phyloP scores from a whole-genome alignment of 2,329 filamentous ascomycete genomes.

The Akanthomyces lecanii region DNA sequence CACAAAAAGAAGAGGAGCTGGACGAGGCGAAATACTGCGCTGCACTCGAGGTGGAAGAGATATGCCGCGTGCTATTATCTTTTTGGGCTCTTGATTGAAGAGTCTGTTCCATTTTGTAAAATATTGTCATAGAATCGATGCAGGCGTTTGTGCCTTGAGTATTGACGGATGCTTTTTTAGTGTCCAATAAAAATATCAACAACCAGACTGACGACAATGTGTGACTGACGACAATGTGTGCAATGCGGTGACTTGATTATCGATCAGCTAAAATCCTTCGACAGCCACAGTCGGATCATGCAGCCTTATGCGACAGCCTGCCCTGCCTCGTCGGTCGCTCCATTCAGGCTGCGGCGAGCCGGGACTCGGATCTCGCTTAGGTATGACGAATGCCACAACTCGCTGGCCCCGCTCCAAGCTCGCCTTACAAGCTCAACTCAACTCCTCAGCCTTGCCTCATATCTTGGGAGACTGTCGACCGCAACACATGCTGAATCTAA shows the following conservation, averaged over 20 bases:
- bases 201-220: neutral
- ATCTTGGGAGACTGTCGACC: too few species aligned
- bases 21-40: neutral
- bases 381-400: neutral
- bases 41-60: slow-evolving; percentile 6
- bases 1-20: neutral
- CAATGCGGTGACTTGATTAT: neutral
- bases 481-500: neutral
- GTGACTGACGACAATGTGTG: neutral
- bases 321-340: neutral
- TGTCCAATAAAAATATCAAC: neutral
- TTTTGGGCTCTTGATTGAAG: neutral
- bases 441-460: too few species aligned
- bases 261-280: neutral
- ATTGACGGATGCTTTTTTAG: neutral
- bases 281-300: neutral
- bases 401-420: neutral
- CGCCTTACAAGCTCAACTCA: neutral
- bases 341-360: neutral
- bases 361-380: neutral
- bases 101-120: slow-evolving; percentile 10
- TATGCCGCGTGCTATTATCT: neutral
- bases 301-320: neutral
- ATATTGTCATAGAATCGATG: slow-evolving; percentile 14
- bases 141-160: neutral